Conservation (phyloP, 352 stramenopile genomes). For the Phytophthora pisi region DNA sequence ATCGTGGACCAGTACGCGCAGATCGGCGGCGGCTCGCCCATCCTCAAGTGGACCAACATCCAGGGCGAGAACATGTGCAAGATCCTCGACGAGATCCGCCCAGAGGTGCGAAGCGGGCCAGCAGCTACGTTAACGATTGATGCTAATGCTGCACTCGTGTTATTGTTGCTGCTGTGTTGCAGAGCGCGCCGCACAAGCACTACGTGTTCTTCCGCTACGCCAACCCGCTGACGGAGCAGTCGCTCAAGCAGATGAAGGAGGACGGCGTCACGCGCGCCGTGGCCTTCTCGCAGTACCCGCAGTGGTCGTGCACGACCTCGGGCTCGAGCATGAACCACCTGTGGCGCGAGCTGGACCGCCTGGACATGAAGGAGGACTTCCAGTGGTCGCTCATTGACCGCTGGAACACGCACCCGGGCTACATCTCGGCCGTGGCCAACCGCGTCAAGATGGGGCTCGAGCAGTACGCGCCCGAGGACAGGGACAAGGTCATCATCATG, state of each 20-base stretch:
- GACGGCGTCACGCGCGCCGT: slow-evolving; percentile 97
- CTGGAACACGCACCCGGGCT: slow-evolving; percentile 80
- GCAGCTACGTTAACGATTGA: not conserved
- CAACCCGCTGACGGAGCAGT: slow-evolving; percentile 96
- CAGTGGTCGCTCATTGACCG: slow-evolving; percentile 84
- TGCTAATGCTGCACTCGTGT: slow-evolving; percentile 9
- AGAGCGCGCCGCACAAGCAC: slow-evolving; percentile 90
- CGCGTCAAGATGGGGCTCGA: slow-evolving; percentile 93
- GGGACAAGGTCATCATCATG: slow-evolving; percentile 91
- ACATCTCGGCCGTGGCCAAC: slow-evolving; percentile 93
- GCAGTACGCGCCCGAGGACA: slow-evolving; percentile 89
- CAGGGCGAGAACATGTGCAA: slow-evolving; percentile 93
- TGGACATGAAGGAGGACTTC: slow-evolving; percentile 90
- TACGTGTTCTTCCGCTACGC: slow-evolving; percentile 99
- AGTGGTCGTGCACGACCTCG: slow-evolving; percentile 94
- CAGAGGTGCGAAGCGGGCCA: slow-evolving; percentile 46
- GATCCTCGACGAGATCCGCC: slow-evolving; percentile 89
- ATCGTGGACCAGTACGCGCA: slow-evolving; percentile 95
- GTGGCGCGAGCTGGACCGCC: slow-evolving; percentile 80
- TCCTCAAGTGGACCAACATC: slow-evolving; percentile 96
- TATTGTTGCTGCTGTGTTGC: not conserved
- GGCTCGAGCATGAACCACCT: slow-evolving; percentile 90
- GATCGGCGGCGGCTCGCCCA: slow-evolving; percentile 98
- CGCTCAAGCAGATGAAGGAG: slow-evolving; percentile 94
- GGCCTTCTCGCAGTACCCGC: slow-evolving; percentile 97